A percentile compares a stretch with the other conserved stretches of the same genome.
Conservation (phyloP, 306 rosid species). For the Arachis stenosperma region DNA sequence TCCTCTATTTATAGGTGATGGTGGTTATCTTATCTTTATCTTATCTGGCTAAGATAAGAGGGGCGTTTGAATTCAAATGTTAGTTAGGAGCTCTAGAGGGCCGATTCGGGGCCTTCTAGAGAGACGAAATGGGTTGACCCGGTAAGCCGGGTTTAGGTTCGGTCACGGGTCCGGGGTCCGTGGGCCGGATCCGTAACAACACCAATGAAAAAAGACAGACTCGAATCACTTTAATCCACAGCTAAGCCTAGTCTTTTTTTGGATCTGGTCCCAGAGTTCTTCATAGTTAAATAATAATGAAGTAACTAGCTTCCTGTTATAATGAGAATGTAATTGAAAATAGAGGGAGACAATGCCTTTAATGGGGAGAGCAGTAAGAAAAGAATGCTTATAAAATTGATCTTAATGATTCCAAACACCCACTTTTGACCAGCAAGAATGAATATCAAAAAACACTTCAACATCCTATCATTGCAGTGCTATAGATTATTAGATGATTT, state of each 20-base stretch:
- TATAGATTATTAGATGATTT: conserved; percentile 44
- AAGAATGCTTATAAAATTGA: conserved; percentile 50
- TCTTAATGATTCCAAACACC: conserved; percentile 65
- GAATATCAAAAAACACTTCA: conserved; percentile 43
- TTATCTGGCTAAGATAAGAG: no score
- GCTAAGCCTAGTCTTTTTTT: conserved; percentile 19
- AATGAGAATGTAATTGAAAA: conserved; percentile 42
- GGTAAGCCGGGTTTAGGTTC: no score
- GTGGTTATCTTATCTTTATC: no score
- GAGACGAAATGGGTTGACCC: no score
- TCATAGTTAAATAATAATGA: conserved; percentile 32
- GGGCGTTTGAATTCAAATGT: no score
- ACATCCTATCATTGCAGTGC: conserved; percentile 65
- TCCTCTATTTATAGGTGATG: no score
- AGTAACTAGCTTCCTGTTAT: conserved; percentile 35
- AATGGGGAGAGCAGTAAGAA: conserved; percentile 68
- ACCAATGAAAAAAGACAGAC: no score
- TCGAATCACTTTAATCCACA: conserved; percentile 41
- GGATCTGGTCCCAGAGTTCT: conserved; percentile 22
- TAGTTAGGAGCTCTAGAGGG: no score
- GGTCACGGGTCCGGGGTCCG: no score
- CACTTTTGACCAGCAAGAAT: conserved; percentile 68
- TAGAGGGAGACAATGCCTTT: conserved; percentile 51
- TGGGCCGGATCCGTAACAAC: no score
- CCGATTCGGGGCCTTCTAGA: no score